Base-by-base conservation (phyloP, 1,139 yeast genomes). In the Suhomyces guaymorum region DNA sequence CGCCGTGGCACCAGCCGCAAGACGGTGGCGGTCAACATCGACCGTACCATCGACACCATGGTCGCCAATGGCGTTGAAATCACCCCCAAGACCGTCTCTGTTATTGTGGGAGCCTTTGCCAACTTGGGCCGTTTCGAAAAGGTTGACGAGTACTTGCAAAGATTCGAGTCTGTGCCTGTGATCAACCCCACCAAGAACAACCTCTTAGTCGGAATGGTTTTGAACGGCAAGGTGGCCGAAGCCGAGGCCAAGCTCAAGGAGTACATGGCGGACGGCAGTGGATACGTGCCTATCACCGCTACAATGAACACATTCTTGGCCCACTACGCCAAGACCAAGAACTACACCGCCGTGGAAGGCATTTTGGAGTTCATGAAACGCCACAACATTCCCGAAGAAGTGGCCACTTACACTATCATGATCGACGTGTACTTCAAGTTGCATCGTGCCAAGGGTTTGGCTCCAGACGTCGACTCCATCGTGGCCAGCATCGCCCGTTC, bases 341-440 rank as follows among this genome's bases (percentile, higher is more conserved):
- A 69, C 46, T 59, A 55, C 39, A 48, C 56, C 18, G 70, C 74
- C 4, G 68, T 68, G 11, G 67, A 63, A 32, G 70, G 69, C 4
- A 59, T 70, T 28, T 45, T 67, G 30, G 46, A 57, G 26, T 70
- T 57, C 49, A 70, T 70, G 74, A 52, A 55, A 37, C 46, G 48
- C 20, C 38, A 64, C 23, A 59, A 66, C n/a, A 60, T 82, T 23
- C 54, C 66, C 22, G 85, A 83, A 18, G 87, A 81, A 52, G 69
- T 78, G 32, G 80, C 78, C 11, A 82, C 92, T 1, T 78, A 78
- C 55, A 75, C 90, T n/a, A 73, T 74, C 24, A 60, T 82, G 21
- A 69, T 82, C 36, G 81, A 82, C 51, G 59, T 72, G 35, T 67
- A 74, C 46, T 70, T 82, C 60, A 79, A 76, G 52, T 47, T 63